phyloP scores from a whole-genome alignment of 148 eudicot species.

The Persicaria tinctoria region DNA sequence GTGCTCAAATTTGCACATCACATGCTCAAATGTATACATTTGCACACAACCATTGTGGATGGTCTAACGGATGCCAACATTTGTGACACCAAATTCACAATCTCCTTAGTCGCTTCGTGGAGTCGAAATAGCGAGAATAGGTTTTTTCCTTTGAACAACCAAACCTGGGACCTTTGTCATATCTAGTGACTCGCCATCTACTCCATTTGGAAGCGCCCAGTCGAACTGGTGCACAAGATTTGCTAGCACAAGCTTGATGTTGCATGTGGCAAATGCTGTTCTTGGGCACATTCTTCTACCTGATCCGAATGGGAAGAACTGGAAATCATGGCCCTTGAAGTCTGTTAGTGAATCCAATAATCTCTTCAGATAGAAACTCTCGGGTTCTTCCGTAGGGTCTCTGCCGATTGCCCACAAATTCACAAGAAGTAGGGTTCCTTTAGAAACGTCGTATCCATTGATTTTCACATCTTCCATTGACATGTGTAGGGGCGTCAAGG shows the following conservation, averaged over 20 bases:
- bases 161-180: constrained; percentile 30
- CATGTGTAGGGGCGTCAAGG: background rate
- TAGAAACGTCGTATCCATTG: background rate
- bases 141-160: background rate
- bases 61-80: too few species aligned
- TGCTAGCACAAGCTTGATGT: constrained; percentile 28
- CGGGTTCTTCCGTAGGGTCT: constrained; percentile 18
- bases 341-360: too few species aligned
- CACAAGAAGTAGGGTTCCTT: constrained; percentile 5
- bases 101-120: background rate
- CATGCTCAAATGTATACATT: too few species aligned
- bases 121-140: background rate
- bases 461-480: constrained; percentile 4
- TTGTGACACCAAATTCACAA: too few species aligned
- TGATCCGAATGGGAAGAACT: too few species aligned
- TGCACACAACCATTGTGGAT: too few species aligned
- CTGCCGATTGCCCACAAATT: constrained; percentile 12
- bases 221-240: background rate
- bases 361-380: too few species aligned
- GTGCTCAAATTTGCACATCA: too few species aligned
- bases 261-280: constrained; percentile 16
- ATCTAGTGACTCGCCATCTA: background rate
- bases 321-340: too few species aligned
- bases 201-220: too few species aligned
- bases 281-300: constrained; percentile 20